Percentiles rank a stretch among this genome's conserved stretches.
Evolutionary conservation across 148 eudicot species (phyloP).

Genomic region (Fagopyrum tataricum): DNA sequence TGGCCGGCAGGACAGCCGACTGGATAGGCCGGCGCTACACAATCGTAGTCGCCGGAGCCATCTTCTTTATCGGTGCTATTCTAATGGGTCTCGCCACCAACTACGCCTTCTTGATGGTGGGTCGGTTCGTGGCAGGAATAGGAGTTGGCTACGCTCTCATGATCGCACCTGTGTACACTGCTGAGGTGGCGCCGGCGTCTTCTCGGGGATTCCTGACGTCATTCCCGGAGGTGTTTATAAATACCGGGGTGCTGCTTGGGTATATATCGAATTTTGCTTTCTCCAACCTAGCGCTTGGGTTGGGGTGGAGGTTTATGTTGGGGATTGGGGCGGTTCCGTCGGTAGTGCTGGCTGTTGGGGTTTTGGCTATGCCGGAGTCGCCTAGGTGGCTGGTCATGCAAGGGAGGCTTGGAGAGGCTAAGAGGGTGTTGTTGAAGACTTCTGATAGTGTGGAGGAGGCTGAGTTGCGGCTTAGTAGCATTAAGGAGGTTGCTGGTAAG

Average conservation of each 20-base stretch:
- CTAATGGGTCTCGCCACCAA: conserved; percentile 50
- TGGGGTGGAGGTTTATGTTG: conserved; percentile 81
- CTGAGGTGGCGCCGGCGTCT: conserved; percentile 75
- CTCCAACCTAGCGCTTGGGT: conserved; percentile 36
- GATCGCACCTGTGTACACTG: conserved; percentile 88
- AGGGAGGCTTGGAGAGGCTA: conserved; percentile 69
- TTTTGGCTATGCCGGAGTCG: conserved; percentile 75
- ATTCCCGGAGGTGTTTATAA: conserved; percentile 79
- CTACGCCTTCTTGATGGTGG: conserved; percentile 37
- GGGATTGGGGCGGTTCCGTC: conserved; percentile 72
- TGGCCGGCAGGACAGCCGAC: conserved; percentile 41
- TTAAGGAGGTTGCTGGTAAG: conserved; percentile 59
- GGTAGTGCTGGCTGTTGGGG: conserved; percentile 45
- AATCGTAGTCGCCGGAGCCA: conserved; percentile 36
- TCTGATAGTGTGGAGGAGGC: conserved; percentile 60
- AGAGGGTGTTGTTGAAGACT: conserved; percentile 38
- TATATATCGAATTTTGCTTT: conserved; percentile 67
- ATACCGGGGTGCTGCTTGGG: conserved; percentile 52
- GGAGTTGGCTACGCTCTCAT: conserved; percentile 52
- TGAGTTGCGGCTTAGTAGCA: conserved; percentile 38
- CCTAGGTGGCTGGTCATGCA: conserved; percentile 86
- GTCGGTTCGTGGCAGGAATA: conserved; percentile 39
- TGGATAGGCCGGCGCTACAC: conserved; percentile 44
- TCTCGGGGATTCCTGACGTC: conserved; percentile 74
- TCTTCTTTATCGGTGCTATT: conserved; percentile 38